Evolutionary conservation across 768 basidiomycete genomes (phyloP).

Genomic region (Pleurotus sapidus): DNA sequence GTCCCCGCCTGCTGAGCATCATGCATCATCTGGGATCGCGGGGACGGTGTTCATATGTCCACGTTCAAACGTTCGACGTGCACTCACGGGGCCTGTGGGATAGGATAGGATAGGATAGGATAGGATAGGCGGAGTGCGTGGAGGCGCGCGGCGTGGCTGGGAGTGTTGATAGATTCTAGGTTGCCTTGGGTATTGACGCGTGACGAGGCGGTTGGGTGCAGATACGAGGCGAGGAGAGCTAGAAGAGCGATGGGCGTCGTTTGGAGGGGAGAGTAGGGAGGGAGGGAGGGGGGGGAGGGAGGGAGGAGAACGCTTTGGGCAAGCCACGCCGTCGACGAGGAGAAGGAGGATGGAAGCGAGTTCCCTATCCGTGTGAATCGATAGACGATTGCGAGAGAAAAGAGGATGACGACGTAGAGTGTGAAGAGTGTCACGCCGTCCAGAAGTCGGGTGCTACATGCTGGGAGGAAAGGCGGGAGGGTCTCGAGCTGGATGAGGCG

Average conservation of each 20-base stretch:
- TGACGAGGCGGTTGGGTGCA: constrained; percentile 15
- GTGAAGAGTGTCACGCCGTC: not conserved
- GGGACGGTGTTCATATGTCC: not conserved
- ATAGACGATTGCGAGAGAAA: not conserved
- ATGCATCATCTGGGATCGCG: not conserved
- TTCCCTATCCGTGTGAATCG: no score
- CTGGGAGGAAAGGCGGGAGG: no score
- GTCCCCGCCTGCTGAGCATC: constrained; percentile 8
- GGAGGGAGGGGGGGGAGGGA: no score
- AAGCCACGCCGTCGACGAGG: no score
- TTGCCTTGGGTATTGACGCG: constrained; percentile 25
- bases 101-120: no score
- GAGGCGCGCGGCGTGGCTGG: constrained; percentile 43
- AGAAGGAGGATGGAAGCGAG: no score
- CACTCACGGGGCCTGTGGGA: constrained; percentile 36
- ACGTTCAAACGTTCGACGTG: no score
- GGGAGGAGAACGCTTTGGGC: no score
- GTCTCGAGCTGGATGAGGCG: no score
- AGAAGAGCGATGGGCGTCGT: constrained; percentile 48
- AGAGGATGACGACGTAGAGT: not conserved
- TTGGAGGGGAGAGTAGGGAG: not conserved
- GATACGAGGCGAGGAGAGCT: constrained; percentile 26
- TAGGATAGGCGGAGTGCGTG: constrained; percentile 46
- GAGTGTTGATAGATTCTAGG: constrained; percentile 30
- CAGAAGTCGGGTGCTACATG: no score